Evolutionary conservation across 768 basidiomycete genomes (phyloP), one percentile per base, ranked within the genome.

Genomic region (Hygrocybe coccinea): DNA sequence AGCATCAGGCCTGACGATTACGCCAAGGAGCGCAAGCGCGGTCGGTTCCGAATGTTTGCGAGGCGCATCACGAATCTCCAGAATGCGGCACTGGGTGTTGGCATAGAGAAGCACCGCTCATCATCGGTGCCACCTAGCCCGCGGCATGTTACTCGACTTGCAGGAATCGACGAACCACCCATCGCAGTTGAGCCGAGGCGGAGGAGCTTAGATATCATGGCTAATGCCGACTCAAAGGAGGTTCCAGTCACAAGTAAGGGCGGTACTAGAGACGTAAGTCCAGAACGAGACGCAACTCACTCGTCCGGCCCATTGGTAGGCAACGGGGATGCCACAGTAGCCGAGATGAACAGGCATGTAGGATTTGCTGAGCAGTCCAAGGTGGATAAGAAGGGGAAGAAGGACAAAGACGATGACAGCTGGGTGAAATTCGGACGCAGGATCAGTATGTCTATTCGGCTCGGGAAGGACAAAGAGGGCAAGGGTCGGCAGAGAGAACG

Each of bases 1-100:
- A 89, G 87, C 69, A 87, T 95, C 68, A 90, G 87, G 66, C 80
- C 86, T 1, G 89, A 93, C 58, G 87, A 91, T 60, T 89, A 89
- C 56, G 74, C 74, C 33, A 81, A 80, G 54, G 80, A 82, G 55
- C 78, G 87, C 51, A 95, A 86, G 69, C 83, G 91, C 36, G 88
- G 94, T 68, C 80, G 79, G 46, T 71, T 95, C 57, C 86, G 83
- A 68, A 84, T 81, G 48, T 72, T 94, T 46, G 89, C 89, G 15
- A 85, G 82, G 62, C 80, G 79, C 61, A 72, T 89, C 54, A 75
- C 77, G 24, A 69, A 70, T 8, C 75, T 78, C 56, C 73, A 70
- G n/a, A 46, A 29, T 39, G 22, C 60, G 25, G 64, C 65, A 0
- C 64, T 66, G 14, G 29, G 54, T 68, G 35, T 59, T 58, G 21